Evolutionary conservation across 805 yeast species (phyloP), one percentile per base, ranked within the genome.

Genomic region (Scheffersomyces stipitis): DNA sequence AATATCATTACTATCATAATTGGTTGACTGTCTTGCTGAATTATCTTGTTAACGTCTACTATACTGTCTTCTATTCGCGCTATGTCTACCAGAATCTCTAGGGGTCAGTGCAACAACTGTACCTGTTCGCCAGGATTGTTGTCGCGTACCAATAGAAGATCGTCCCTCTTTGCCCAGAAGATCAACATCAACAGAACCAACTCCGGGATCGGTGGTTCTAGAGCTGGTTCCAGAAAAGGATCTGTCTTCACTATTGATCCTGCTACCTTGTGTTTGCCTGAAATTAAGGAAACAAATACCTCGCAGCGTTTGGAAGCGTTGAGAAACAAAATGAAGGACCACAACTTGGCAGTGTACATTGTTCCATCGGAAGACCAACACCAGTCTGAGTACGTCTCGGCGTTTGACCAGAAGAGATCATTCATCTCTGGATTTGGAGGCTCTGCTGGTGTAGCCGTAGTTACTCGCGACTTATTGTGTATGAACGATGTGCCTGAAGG

Each of bases 81-180:
- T n/a, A 51, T 52, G 53, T 42, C 56, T 31, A n/a, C n/a, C n/a
- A 63, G 64, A 52, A 62, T 66, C 5, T 44, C 61, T 10, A 59
- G 75, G 49, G 69, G 64, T 10, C 71, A 66, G 50, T 86, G 93
- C 56, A 70, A 75, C 32, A 80, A 85, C 63, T 86, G 95, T 65
- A 83, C 88, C 2, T 86, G 95, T 56, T 83, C 91, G 0, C 93
- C 93, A 4, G 95, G 95, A 3, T 65, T 86, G 30, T 60, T 86
- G 32, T 80, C 88, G 20, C 72, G 95, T 52, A 76, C 72, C 42
- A 78, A 76, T 52, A 72, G 82, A 49, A 68, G 86, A 48, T 71
- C 84, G 14, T 71, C 84, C 0, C 54, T 73, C 18, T 66, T 75
- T 39, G 76, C 78, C 41, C 45, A 40, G 20, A 40, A 38, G 32